Evolutionary conservation across 352 stramenopile genomes (phyloP).

Genomic region (Detonula confervacea): DNA sequence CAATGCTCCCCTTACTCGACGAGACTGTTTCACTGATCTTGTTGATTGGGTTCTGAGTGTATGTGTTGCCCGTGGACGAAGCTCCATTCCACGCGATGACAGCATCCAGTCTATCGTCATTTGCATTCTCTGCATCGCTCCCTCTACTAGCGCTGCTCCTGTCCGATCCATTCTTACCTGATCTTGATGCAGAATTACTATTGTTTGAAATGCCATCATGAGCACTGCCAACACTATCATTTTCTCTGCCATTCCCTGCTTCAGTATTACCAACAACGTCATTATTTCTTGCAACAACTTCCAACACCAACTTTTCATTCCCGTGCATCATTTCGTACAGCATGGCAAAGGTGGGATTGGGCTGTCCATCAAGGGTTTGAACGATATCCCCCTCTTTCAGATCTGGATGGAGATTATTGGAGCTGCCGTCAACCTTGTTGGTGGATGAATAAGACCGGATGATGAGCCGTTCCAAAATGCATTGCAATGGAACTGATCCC

Average conservation of each 20-base stretch:
- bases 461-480: constrained; percentile 13
- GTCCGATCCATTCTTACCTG: not conserved
- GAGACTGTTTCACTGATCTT: no score
- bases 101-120: no score
- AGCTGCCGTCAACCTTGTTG: not conserved
- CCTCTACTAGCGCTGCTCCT: not conserved
- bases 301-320: constrained; percentile 30
- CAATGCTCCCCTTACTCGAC: no score
- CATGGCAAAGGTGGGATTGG: constrained; percentile 30
- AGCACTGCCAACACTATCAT: not conserved
- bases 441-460: constrained; percentile 10
- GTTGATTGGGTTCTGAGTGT: no score
- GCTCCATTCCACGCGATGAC: no score
- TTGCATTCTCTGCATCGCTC: no score
- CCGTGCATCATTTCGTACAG: constrained; percentile 34
- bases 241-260: not conserved
- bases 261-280: not conserved
- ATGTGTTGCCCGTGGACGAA: no score
- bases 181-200: not conserved
- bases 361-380: constrained; percentile 32
- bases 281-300: not conserved
- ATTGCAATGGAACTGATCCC: not conserved
- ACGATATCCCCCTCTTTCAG: constrained; percentile 36
- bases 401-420: constrained; percentile 1
- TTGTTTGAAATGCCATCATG: not conserved